A percentile compares a stretch with the other conserved stretches of the same genome.
Evolutionary conservation across 2,329 filamentous ascomycete genomes (phyloP).

Genomic region (Huntiella moniliformis): DNA sequence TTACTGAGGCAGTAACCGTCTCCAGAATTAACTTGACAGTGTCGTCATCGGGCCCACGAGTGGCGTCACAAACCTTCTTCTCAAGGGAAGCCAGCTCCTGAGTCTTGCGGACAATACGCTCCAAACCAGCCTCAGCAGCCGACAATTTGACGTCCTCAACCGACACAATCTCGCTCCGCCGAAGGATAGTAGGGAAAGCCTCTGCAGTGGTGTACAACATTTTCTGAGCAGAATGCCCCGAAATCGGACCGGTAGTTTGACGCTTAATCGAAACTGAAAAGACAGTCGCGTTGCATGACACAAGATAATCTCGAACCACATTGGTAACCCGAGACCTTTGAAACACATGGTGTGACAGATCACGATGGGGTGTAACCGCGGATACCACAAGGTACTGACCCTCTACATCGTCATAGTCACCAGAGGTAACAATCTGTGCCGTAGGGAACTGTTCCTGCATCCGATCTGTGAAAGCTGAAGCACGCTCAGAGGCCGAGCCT

Average conservation of each 20-base stretch:
- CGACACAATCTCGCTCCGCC: conserved; percentile 66
- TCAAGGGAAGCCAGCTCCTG: conserved; percentile 64
- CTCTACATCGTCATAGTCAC: conserved; percentile 60
- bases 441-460: conserved; percentile 82
- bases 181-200: conserved; percentile 75
- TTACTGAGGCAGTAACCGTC: conserved; percentile 58
- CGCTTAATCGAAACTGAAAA: conserved; percentile 64
- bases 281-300: conserved; percentile 55
- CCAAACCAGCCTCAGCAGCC: conserved; percentile 72
- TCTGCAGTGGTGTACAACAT: conserved; percentile 67
- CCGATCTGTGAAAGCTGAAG: conserved; percentile 68
- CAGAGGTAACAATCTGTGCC: conserved; percentile 58
- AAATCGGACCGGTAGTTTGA: conserved; percentile 46
- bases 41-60: conserved; percentile 39
- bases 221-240: conserved; percentile 68
- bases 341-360: conserved; percentile 66
- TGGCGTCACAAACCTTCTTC: conserved; percentile 46
- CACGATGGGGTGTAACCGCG: conserved; percentile 62
- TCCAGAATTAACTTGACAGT: conserved; percentile 52
- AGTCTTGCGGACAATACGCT: conserved; percentile 79
- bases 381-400: conserved; percentile 79
- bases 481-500: conserved; percentile 55
- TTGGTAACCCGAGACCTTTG: conserved; percentile 72
- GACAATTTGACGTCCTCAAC: conserved; percentile 47
- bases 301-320: conserved; percentile 67